Evolutionary conservation across 2,329 filamentous ascomycete genomes (phyloP), one percentile per base, ranked within the genome.

Genomic region (Fusarium brevicatenulatum): DNA sequence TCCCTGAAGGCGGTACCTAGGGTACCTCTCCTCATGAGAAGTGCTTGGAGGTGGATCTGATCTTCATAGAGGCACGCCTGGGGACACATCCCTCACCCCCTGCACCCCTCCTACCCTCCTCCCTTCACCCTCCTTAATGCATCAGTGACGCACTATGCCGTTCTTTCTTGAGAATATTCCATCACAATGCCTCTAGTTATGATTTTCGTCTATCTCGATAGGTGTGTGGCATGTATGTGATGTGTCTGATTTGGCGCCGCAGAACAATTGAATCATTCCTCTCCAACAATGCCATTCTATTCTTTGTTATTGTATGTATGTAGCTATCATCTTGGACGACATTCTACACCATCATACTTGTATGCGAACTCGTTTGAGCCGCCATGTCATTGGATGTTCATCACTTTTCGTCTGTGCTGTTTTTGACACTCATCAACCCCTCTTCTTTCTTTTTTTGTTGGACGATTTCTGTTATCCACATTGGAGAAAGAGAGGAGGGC

Each of bases 91-190:
- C 4, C 5, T 12, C 47, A 59, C 34, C 9, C 64, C 65, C 43
- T 54, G 47, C 65, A n/a, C 58, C 65, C 54, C 67, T 46, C 23
- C 23, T 19, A 25, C 18, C n/a, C 42, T 56, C 30, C 34, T 52
- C 39, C 36, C 25, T 39, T 36, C 37, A n/a, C 53, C 37, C 49
- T 56, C 66, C 56, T 63, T 42, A 56, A 65, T 70, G 66, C 59
- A 59, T 28, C 60, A 55, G 59, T 70, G 67, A 69, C 67, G 67
- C 67, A 70, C 67, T 25, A 50, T 68, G 39, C 52, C 53, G 46
- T 69, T 49, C 53, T 56, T 59, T 63, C 61, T 63, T 61, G 56
- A 42, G 49, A 37, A 49, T 43, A 43, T 64, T 58, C 66, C 66
- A 68, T 69, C 66, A 64, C 37, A 62, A 46, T 50, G 23, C 47